Evolutionary conservation across 257 asterid species (phyloP).

Genomic region (Dorcoceras hygrometricum): DNA sequence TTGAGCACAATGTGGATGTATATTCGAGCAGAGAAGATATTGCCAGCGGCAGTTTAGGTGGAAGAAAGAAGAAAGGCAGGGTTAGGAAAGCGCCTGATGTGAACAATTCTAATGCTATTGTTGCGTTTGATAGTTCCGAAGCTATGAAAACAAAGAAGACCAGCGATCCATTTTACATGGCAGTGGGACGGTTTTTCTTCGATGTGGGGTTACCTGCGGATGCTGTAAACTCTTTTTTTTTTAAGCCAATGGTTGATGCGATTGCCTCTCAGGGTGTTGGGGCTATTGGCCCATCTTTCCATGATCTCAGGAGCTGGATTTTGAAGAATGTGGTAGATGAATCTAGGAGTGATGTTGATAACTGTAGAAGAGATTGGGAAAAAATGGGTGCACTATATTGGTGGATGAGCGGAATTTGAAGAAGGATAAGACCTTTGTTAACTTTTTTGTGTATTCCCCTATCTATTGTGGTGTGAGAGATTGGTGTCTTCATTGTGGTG

Average conservation of each 20-base stretch:
- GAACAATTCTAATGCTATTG: slow-evolving; percentile 33
- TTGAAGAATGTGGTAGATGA: slow-evolving; percentile 71
- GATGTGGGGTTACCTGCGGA: slow-evolving; percentile 60
- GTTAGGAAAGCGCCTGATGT: slow-evolving; percentile 51
- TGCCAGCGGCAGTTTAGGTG: too few relatives aligned
- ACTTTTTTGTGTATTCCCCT: slow-evolving; percentile 55
- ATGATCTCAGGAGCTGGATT: slow-evolving; percentile 72
- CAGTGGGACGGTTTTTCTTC: too few relatives aligned
- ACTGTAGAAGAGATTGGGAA: slow-evolving; percentile 54
- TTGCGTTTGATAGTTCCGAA: slow-evolving; percentile 35
- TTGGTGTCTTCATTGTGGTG: too few relatives aligned
- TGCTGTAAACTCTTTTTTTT: slow-evolving; percentile 73
- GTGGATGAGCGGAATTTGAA: slow-evolving; percentile 66
- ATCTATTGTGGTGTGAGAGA: too few relatives aligned
- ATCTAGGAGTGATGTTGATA: slow-evolving; percentile 56
- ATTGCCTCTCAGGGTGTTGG: slow-evolving; percentile 62
- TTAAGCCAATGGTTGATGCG: slow-evolving; percentile 85
- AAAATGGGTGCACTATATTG: slow-evolving; percentile 82
- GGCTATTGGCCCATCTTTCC: slow-evolving; percentile 67
- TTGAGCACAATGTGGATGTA: too few relatives aligned
- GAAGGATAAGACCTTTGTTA: slow-evolving; percentile 54
- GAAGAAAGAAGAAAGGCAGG: slow-evolving; percentile 82
- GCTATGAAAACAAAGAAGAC: too few relatives aligned
- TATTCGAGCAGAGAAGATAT: too few relatives aligned
- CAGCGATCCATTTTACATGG: too few relatives aligned